Base-by-base conservation (phyloP, 192 early-diverging fungal genomes). In the Dimargaris cristalligena region DNA sequence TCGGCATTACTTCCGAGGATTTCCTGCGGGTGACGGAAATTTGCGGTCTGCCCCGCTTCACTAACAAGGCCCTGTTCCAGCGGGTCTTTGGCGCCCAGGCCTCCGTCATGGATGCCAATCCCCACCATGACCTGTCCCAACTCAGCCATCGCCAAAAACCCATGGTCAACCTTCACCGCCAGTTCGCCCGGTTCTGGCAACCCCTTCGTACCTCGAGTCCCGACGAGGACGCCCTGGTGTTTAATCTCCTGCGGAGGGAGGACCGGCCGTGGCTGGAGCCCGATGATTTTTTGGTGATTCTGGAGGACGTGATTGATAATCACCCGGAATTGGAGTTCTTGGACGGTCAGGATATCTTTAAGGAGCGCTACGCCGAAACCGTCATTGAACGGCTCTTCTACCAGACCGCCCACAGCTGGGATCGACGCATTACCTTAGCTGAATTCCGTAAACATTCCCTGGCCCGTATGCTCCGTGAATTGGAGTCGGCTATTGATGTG, bases 311-410 rank as follows among this genome's bases (percentile, higher is more conserved):
- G n/a, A 74, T 90, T 23, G 72, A 82, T 49, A 80, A 87, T 55
- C 90, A 97, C 63, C 87, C 84, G 32, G 94, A 88, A 16, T 73
- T 97, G 28, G 83, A 87, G 65, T 94, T 93, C 65, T 68, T 97
- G 52, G 71, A 80, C 14, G 72, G 76, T 29, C 82, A 91, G 68
- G 73, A 80, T 26, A 77, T 91, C 14, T 94, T 94, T 67, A 82
- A 90, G 63, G 79, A 81, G 50, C 79, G 86, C 32, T 97, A 94
- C 60, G 86, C 85, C 28, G 91, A 95, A 61, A 94, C 92, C 2
- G 91, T 97, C 10, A 80, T 90, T 34, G 81, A 86, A 54, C 75
- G 92, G 14, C 78, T 95, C 48, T 95, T 89, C 65, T 97, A 91
- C 63, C 70, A 68, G 13, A 85, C 81, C 62, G 68, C 73, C 6